A percentile compares a stretch with the other conserved stretches of the same genome.
Conservation (phyloP, 768 basidiomycete species). For the Tylopilus plumbeoviolaceoides region DNA sequence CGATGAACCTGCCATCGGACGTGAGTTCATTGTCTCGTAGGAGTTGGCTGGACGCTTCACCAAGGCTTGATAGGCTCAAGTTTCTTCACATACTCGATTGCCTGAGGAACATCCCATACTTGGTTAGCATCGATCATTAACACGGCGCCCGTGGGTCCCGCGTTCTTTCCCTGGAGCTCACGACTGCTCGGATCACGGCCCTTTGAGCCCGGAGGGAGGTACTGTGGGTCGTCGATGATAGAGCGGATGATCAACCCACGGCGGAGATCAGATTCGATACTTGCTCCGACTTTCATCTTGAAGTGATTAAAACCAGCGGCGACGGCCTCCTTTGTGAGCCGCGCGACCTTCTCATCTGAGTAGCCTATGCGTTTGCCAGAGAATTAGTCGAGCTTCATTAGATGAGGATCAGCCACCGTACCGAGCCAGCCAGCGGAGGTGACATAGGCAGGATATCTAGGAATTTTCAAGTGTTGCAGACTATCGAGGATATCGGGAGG, state of each 20-base stretch:
- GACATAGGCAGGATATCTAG: constrained; percentile 88
- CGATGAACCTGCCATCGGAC: constrained; percentile 70
- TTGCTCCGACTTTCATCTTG: constrained; percentile 97
- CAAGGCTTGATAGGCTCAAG: constrained; percentile 83
- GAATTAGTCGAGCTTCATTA: constrained; percentile 8
- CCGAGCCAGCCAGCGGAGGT: constrained; percentile 93
- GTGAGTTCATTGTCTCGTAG: neutral
- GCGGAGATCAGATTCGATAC: constrained; percentile 76
- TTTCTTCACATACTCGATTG: constrained; percentile 85
- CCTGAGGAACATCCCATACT: constrained; percentile 91
- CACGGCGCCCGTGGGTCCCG: constrained; percentile 89
- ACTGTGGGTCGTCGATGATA: constrained; percentile 90
- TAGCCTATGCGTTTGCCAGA: constrained; percentile 50
- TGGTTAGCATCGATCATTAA: constrained; percentile 99
- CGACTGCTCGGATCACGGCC: constrained; percentile 58
- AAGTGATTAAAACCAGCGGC: constrained; percentile 93
- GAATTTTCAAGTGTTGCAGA: neutral
- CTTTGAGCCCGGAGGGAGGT: constrained; percentile 57
- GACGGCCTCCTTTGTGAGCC: constrained; percentile 83
- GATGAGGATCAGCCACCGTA: constrained; percentile 19
- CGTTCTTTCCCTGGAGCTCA: constrained; percentile 82
- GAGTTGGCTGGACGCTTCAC: constrained; percentile 35
- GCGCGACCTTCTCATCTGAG: constrained; percentile 85
- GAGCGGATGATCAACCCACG: constrained; percentile 87
- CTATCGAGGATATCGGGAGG: neutral